These are phyloP conservation scores for Monosporozyma aquatica DNA, from an alignment of 805 yeast genomes.

Conservation along the genomic window DNA sequence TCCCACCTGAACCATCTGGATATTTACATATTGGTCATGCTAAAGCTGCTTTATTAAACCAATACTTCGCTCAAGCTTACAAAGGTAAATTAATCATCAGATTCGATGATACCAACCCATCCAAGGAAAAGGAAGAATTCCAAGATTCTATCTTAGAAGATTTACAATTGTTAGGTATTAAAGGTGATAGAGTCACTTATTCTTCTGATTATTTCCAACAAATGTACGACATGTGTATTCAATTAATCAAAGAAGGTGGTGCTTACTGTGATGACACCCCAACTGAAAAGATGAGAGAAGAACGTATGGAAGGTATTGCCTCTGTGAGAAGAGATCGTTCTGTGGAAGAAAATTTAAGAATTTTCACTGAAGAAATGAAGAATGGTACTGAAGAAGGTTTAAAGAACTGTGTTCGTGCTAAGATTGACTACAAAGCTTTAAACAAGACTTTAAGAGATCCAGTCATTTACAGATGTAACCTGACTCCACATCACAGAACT, in stretches of 20 bases:
- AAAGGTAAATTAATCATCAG: constrained; percentile 94
- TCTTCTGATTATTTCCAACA: constrained; percentile 89
- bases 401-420: constrained; percentile 91
- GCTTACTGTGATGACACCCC: constrained; percentile 98
- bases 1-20: constrained; percentile 99
- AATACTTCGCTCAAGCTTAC: constrained; percentile 91
- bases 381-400: constrained; percentile 89
- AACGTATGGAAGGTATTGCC: constrained; percentile 95
- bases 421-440: constrained; percentile 81
- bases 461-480: constrained; percentile 92
- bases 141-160: constrained; percentile 93
- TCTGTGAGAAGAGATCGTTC: constrained; percentile 87
- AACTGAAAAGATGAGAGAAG: constrained; percentile 91
- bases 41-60: constrained; percentile 93
- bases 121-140: constrained; percentile 91
- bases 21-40: constrained; percentile 97
- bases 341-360: constrained; percentile 80
- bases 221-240: constrained; percentile 80
- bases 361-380: constrained; percentile 88
- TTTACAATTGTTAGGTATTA: constrained; percentile 79
- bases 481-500: constrained; percentile 97
- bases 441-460: constrained; percentile 98
- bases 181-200: constrained; percentile 80
- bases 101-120: constrained; percentile 97
- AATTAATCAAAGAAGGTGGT: constrained; percentile 87